These are phyloP conservation scores for Phytophthora sansomeana DNA, from an alignment of 352 stramenopile genomes.

Conservation along the genomic window DNA sequence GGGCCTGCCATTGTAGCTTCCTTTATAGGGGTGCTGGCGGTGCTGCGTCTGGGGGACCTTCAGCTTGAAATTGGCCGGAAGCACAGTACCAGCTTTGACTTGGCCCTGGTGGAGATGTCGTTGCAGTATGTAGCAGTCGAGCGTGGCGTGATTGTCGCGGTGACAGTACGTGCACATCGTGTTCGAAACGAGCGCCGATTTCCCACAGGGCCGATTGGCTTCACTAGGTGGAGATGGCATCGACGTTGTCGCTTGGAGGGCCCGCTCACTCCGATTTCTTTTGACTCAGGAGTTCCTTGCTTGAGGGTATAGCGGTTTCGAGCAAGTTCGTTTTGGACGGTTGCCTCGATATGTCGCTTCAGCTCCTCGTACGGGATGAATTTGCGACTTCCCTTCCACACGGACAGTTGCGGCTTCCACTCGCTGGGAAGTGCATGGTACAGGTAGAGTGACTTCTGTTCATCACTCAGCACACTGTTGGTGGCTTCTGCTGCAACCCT, in stretches of 20 bases:
- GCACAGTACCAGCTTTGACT: slow-evolving; percentile 24
- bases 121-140: slow-evolving; percentile 26
- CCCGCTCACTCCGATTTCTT: slow-evolving; percentile 11
- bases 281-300: slow-evolving; percentile 15
- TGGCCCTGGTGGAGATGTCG: slow-evolving; percentile 4
- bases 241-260: slow-evolving; percentile 4
- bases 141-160: slow-evolving; percentile 17
- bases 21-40: slow-evolving; percentile 8
- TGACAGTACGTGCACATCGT: no score
- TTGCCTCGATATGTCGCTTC: no score
- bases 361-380: no score
- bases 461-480: slow-evolving; percentile 10
- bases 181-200: no score
- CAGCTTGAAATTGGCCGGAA: slow-evolving; percentile 23
- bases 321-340: no score
- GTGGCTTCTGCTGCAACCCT: neutral
- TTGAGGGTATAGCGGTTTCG: no score
- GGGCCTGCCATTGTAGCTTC: no score
- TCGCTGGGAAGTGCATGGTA: slow-evolving; percentile 4
- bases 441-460: slow-evolving; percentile 15
- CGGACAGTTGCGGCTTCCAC: slow-evolving; percentile 9
- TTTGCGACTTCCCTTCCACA: no score
- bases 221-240: no score
- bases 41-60: slow-evolving; percentile 1
- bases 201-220: no score